Evolutionary conservation across 2,329 filamentous ascomycete genomes (phyloP), one percentile per base, ranked within the genome.

Genomic region (Ceratocystis diversiconidia): DNA sequence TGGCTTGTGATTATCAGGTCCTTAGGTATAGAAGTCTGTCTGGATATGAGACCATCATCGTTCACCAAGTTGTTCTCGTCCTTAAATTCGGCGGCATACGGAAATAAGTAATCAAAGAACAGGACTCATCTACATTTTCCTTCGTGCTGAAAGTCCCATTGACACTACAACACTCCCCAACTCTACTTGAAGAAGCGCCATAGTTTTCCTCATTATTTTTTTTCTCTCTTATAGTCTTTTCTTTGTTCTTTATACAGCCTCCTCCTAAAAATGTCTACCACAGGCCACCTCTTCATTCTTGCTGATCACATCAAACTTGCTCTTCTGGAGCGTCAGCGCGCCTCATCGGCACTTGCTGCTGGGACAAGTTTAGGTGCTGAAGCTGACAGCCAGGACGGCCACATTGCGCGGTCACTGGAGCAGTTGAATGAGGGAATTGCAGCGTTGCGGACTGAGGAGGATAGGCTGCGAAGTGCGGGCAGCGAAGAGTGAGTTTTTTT

Each of bases 291-390:
- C 70, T 90, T 92, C 74, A 87, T 97, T 64, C 85, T 97, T 66
- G 90, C 92, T 72, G 94, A 99, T 77, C 92, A 97, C 76, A 89
- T 97, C 80, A 96, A 97, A 77, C 84, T 97, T 68, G 96, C 92
- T 15, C 82, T 99, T 17, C 85, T 97, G 30, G 94, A 97, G 78
- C 86, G 92, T 67, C 87, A 95, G 77, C 86, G 92, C 67, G 90
- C 92, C 61, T 64, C 65, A 7, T 64, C 62, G 7, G 57, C 62
- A 19, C 48, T 66, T 17, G 65, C 65, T 3, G 8, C 61, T 22
- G 61, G 36, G 6, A 85, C 90, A 71, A 88, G 85, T 15, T 82
- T 96, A 57, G 86, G 90, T 70, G 82, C 96, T 65, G 84, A 90
- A 67, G 84, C 84, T 62, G 88, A 88, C 73, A 85, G 86, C 22